Percentiles rank a stretch among this genome's conserved stretches.
phyloP scores from a whole-genome alignment of 2,329 filamentous ascomycete species.

The Aschersonia sp. region DNA sequence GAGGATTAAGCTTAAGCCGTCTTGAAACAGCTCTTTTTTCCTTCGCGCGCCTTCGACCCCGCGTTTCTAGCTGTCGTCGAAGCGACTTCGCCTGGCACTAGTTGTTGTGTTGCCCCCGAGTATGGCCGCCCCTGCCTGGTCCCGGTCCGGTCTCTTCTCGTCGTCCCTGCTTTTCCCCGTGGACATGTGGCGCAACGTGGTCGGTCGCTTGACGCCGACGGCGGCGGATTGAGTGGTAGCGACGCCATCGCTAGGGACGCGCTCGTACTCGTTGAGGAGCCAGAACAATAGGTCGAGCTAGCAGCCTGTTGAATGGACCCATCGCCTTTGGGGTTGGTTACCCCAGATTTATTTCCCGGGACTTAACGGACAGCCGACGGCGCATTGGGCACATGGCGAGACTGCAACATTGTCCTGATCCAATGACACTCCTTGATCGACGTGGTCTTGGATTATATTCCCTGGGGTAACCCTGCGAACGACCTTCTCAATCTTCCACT shows the following conservation, averaged over 20 bases:
- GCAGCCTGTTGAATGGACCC: no score
- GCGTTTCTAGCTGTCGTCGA: background rate
- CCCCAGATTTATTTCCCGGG: background rate
- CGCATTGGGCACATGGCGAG: conserved; percentile 1
- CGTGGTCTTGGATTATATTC: background rate
- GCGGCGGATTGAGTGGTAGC: no score
- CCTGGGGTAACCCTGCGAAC: no score
- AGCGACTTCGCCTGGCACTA: background rate
- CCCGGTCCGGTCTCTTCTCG: no score
- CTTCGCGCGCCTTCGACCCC: background rate
- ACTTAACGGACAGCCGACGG: background rate
- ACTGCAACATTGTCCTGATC: background rate
- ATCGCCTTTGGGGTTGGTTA: no score
- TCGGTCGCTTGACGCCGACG: background rate
- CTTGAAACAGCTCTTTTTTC: no score
- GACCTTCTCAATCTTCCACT: no score
- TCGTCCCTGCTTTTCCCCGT: no score
- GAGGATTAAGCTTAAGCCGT: background rate
- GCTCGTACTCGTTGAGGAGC: no score
- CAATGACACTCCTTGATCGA: background rate
- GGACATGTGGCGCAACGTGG: background rate
- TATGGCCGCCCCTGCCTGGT: background rate
- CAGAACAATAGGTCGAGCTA: no score
- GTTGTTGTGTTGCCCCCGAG: background rate
- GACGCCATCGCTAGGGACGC: no score